Evolutionary conservation across 495 filamentous ascomycete genomes (phyloP), one percentile per base, ranked within the genome.

Genomic region (Cercophora samala): DNA sequence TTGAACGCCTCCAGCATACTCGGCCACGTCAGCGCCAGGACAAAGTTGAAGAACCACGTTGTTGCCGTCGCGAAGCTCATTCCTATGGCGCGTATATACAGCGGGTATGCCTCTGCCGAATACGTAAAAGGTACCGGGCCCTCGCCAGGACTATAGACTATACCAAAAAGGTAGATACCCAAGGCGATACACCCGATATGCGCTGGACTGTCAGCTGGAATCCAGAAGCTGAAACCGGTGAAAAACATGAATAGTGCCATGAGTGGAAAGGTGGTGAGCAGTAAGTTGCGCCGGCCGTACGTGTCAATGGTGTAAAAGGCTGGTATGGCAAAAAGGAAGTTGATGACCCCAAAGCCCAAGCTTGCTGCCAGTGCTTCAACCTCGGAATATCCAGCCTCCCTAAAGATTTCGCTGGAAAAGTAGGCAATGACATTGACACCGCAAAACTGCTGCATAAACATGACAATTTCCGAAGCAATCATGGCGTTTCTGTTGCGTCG

Each of bases 111-210:
- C 73, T 95, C 91, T 3, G 91, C 91, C 4, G 87, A 89, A 73
- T 96, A 95, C 1, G 90, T 92, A 72, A 93, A 93, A 0, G 92
- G 91, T 0, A 95, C 91, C 0, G 92, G 90, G 0, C 92, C 90
- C 72, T 91, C 89, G 19, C 92, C 92, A 1, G 91, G 90, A 0
- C 88, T 90, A 77, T 96, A 94, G 23, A 91, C 85, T 5, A 89
- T 81, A 17, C 84, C 89, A 72, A 90, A 95, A 3, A 95, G 77
- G 71, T 92, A 93, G 53, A 91, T 90, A 4, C 89, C 90, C 4
- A 88, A 74, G 0, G 88, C 85, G 13, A 92, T 86, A 65, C 85
- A 88, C 60, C 73, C 87, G 46, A 88, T 73, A 18, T 83, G 73
- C 65, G 70, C 77, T 64, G 69, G 74, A 5, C 60, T 60, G 69